A percentile compares a stretch with the other conserved stretches of the same genome.
These are phyloP conservation scores for Purshia tridentata DNA, from an alignment of 306 rosid genomes.

Conservation along the genomic window DNA sequence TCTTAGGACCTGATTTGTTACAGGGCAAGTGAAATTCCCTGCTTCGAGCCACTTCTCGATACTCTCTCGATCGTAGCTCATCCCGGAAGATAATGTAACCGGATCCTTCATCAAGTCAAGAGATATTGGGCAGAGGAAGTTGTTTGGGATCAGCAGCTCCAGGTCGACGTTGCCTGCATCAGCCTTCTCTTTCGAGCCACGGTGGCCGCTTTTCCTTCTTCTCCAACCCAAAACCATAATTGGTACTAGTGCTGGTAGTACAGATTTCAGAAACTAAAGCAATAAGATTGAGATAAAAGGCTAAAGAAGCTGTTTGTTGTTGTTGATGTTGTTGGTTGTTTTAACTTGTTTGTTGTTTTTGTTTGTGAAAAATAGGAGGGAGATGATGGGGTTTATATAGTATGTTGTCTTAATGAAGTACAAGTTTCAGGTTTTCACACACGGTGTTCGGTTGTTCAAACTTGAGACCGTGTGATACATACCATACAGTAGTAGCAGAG, in stretches of 20 bases:
- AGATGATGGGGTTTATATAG: conserved; percentile 10
- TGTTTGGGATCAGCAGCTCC: conserved; percentile 55
- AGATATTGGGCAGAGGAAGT: conserved; percentile 65
- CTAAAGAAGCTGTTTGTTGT: not conserved
- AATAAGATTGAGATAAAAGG: not conserved
- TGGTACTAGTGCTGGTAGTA: not conserved
- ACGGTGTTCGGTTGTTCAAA: conserved; percentile 34
- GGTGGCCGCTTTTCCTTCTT: conserved; percentile 32
- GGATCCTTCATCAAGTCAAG: conserved; percentile 82
- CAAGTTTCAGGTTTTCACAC: conserved; percentile 4
- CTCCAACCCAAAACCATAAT: conserved; percentile 61
- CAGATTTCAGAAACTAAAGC: conserved; percentile 7
- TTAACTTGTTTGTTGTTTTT: not conserved
- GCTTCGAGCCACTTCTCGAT: conserved; percentile 68
- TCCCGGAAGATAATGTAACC: conserved; percentile 75
- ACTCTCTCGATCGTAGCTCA: conserved; percentile 66
- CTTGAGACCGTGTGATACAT: conserved; percentile 28
- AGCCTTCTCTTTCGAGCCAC: conserved; percentile 16
- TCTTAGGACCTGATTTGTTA: conserved; percentile 50
- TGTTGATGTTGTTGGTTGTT: not conserved
- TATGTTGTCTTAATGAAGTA: not conserved
- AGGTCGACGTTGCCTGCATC: conserved; percentile 10
- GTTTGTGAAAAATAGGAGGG: conserved; percentile 10
- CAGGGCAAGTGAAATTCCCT: conserved; percentile 67
- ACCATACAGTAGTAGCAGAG: too few species aligned